Evolutionary conservation across 1,284 basidiomycete genomes (phyloP), one percentile per base, ranked within the genome.

Genomic region (Hymenochaete sp.): DNA sequence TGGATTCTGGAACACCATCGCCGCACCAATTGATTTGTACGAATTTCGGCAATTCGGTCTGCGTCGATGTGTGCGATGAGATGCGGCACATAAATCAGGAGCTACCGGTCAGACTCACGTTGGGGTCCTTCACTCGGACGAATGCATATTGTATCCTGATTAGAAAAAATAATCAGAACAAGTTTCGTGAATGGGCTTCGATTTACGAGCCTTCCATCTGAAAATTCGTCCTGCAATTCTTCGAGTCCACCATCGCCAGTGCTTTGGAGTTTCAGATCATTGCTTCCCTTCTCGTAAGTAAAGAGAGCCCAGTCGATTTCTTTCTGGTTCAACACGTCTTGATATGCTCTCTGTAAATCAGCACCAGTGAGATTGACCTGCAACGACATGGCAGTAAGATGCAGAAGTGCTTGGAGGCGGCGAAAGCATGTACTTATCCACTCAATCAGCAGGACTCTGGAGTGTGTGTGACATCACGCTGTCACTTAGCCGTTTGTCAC

Each of bases 21-120:
- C 95, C 93, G 57, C 90, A 93, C 92, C 89, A 92, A 55, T 89
- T 89, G 57, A 82, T 75, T 54, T 95, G 83, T 5, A 97, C 90
- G 53, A 93, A 91, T 66, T 97, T 97, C 48, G 84, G 75, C n/a
- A 98, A 73, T 55, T 84, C 71, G 58, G 80, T 87, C 82, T 93
- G 57, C 9, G 43, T 3, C 26, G 31, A 29, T 51, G 33, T 38
- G 10, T 43, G 36, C 31, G 35, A 47, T 38, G 14, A 35, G 14
- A n/a, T 35, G 14, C 28, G 14, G 14, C 28, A 31, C 32, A 35
- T 35, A 5, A 35, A 35, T 5, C 5, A 35, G 32, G 32, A 5
- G n/a, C n/a, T n/a, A n/a, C n/a, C n/a, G n/a, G n/a, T n/a, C n/a
- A n/a, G 2, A 63, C 78, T 48, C 55, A 92, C 88, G 60, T 85